Conservation (phyloP, 169 alveolate species). For the Eimeria brunetti region DNA sequence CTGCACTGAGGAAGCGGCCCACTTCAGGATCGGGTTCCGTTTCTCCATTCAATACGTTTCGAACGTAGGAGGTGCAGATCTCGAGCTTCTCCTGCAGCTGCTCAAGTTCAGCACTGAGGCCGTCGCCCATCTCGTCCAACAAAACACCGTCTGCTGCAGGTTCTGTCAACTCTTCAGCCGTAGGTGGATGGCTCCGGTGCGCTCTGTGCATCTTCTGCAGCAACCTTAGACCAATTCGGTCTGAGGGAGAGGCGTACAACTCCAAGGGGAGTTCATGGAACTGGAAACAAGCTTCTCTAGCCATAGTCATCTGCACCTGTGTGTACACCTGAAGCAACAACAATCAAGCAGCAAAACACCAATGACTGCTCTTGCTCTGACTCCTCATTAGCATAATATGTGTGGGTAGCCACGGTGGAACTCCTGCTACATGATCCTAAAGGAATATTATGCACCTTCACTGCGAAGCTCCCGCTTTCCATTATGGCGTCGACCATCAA, state of each 20-base stretch:
- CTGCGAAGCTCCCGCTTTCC: constrained; percentile 90
- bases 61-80: constrained; percentile 64
- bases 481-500: constrained; percentile 93
- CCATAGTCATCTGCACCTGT: constrained; percentile 88
- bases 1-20: constrained; percentile 90
- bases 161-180: constrained; percentile 78
- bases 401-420: background rate
- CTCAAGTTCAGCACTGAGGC: constrained; percentile 77
- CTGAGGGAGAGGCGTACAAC: constrained; percentile 85
- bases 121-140: constrained; percentile 53
- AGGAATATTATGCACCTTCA: constrained; percentile 85
- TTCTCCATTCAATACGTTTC: constrained; percentile 54
- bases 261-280: constrained; percentile 92
- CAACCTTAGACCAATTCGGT: constrained; percentile 82
- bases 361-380: background rate
- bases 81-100: constrained; percentile 65
- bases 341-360: background rate
- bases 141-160: constrained; percentile 72
- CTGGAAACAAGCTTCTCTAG: constrained; percentile 90
- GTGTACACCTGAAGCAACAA: constrained; percentile 83
- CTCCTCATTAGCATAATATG: background rate
- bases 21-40: constrained; percentile 86
- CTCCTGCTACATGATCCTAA: background rate
- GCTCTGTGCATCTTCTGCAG: constrained; percentile 74
- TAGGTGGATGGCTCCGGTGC: constrained; percentile 75